phyloP scores from a whole-genome alignment of 495 filamentous ascomycete species.

The Aspergillus carlsbadensis region DNA sequence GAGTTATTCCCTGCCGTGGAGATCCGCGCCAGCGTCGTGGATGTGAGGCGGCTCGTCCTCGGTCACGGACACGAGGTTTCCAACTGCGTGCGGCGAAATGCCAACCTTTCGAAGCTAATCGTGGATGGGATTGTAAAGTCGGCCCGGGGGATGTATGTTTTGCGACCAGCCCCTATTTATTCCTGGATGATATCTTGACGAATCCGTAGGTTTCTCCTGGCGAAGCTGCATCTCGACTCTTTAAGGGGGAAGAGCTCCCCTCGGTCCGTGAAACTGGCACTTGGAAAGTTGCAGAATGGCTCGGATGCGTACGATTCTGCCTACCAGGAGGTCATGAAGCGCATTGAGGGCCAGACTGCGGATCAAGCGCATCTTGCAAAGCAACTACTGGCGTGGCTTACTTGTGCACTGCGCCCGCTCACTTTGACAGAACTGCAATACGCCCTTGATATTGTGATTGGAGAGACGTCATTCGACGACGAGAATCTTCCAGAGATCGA shows the following conservation, averaged over 20 bases:
- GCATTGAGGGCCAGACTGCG: slow-evolving; percentile 28
- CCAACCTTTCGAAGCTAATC: no score
- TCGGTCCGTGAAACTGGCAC: slow-evolving; percentile 29
- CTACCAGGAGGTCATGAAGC: slow-evolving; percentile 23
- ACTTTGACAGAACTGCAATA: slow-evolving; percentile 42
- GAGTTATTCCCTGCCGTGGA: no score
- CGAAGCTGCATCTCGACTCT: slow-evolving; percentile 48
- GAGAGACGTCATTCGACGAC: not conserved
- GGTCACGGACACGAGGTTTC: no score
- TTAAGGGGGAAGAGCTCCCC: slow-evolving; percentile 32
- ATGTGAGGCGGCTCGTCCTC: no score
- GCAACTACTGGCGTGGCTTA: slow-evolving; percentile 33
- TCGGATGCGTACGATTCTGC: slow-evolving; percentile 17
- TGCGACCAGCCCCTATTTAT: not conserved
- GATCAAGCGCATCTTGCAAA: slow-evolving; percentile 22
- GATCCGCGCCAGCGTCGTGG: no score
- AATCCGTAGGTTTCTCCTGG: slow-evolving; percentile 52
- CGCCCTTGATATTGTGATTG: slow-evolving; percentile 43
- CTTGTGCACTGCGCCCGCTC: slow-evolving; percentile 34
- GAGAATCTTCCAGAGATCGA: not conserved
- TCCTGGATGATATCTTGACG: not conserved
- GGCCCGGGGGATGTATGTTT: slow-evolving; percentile 40
- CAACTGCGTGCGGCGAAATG: no score
- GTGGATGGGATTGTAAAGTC: no score
- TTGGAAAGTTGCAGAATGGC: slow-evolving; percentile 29